Conservation (phyloP, 2,329 filamentous ascomycete species). For the Verticillium albo-atrum region DNA sequence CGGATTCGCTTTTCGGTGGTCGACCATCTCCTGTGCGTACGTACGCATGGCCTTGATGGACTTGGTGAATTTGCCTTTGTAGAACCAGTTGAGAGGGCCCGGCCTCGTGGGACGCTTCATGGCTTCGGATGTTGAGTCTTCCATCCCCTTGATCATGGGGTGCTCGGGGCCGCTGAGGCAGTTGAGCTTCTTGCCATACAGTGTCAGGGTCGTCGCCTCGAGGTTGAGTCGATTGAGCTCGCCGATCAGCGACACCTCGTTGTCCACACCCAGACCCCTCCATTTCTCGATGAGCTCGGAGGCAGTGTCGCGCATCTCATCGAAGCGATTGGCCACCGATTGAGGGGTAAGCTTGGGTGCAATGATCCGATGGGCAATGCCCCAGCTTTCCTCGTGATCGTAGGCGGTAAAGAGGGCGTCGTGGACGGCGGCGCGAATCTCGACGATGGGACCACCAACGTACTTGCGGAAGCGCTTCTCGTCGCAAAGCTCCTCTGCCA, state of each 20-base stretch:
- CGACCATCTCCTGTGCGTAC: constrained; percentile 53
- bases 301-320: constrained; percentile 44
- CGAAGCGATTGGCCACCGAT: constrained; percentile 30
- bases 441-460: constrained; percentile 46
- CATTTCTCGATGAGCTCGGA: constrained; percentile 47
- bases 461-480: constrained; percentile 50
- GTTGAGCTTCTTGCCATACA: constrained; percentile 47
- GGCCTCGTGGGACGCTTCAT: constrained; percentile 50
- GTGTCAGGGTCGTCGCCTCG: constrained; percentile 42
- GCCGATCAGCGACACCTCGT: constrained; percentile 37
- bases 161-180: constrained; percentile 40
- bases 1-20: constrained; percentile 48
- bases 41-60: constrained; percentile 49
- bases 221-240: constrained; percentile 51
- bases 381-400: constrained; percentile 43
- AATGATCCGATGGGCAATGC: constrained; percentile 47
- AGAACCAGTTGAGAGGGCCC: constrained; percentile 46
- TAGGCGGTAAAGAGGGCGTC: constrained; percentile 49
- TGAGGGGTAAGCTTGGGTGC: constrained; percentile 35
- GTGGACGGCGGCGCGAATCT: constrained; percentile 46
- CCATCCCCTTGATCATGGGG: constrained; percentile 48
- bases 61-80: constrained; percentile 47
- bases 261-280: constrained; percentile 30
- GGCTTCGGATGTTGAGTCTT: constrained; percentile 49
- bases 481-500: constrained; percentile 43